These are phyloP conservation scores for Inonotus obliquus DNA, from an alignment of 1,284 basidiomycete species.

Conservation along the genomic window DNA sequence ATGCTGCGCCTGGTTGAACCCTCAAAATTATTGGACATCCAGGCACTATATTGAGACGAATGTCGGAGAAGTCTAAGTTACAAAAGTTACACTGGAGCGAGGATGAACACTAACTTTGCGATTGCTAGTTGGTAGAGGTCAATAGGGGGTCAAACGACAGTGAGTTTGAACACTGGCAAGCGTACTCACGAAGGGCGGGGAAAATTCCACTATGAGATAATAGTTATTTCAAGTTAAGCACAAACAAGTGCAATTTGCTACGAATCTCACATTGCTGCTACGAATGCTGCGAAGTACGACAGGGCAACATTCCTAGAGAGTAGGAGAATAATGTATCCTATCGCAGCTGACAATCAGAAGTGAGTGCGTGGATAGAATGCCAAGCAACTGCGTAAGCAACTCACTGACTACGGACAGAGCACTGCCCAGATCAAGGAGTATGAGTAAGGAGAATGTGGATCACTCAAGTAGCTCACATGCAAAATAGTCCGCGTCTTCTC, in stretches of 20 bases:
- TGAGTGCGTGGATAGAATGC: background rate
- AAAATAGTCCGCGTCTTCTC: constrained; percentile 55
- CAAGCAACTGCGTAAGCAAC: background rate
- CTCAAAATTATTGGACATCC: constrained; percentile 69
- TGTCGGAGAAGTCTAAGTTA: no score
- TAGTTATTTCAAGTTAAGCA: background rate
- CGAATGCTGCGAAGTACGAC: constrained; percentile 67
- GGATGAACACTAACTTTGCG: background rate
- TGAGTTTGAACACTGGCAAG: background rate
- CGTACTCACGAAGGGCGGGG: constrained; percentile 54
- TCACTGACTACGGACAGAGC: constrained; percentile 35
- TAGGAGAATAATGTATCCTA: constrained; percentile 36
- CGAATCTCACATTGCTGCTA: constrained; percentile 52
- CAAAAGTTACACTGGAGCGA: no score
- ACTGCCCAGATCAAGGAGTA: constrained; percentile 24
- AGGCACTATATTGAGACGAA: constrained; percentile 40
- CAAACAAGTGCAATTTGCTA: background rate
- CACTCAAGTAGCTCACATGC: constrained; percentile 41
- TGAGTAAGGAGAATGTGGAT: background rate
- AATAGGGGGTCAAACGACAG: background rate
- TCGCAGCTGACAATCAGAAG: background rate
- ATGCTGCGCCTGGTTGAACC: constrained; percentile 74
- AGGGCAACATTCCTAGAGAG: constrained; percentile 53
- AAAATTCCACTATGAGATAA: constrained; percentile 63
- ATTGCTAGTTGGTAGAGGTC: background rate